Conservation (phyloP, 225 moss, liverwort and hornwort genomes). For the Pseudoscleropodium purum region DNA sequence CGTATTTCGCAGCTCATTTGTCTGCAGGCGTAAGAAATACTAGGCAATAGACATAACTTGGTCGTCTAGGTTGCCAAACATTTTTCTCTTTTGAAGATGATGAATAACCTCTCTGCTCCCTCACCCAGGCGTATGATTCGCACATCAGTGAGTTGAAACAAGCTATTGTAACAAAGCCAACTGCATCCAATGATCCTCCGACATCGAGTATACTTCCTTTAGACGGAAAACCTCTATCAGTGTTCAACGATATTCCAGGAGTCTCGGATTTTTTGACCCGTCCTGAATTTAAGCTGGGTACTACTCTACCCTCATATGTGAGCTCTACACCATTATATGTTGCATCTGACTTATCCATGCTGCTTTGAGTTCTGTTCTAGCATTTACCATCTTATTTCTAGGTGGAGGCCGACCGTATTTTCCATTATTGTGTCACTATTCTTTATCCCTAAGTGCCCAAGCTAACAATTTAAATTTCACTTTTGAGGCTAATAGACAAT, state of each 20-base stretch:
- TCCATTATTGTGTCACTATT: background rate
- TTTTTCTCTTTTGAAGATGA: background rate
- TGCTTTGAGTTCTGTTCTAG: background rate
- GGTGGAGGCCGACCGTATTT: background rate
- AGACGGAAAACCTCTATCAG: slow-evolving; percentile 42
- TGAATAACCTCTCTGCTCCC: background rate
- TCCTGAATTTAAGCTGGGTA: slow-evolving; percentile 73
- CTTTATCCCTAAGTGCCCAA: background rate
- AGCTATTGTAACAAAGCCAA: slow-evolving; percentile 2
- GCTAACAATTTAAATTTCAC: background rate
- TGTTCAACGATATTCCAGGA: slow-evolving; percentile 75
- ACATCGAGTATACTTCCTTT: slow-evolving; percentile 35
- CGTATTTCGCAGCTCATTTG: background rate
- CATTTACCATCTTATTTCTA: background rate
- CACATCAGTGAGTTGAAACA: slow-evolving; percentile 28
- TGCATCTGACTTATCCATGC: background rate
- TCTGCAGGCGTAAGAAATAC: background rate
- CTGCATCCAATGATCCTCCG: slow-evolving; percentile 10
- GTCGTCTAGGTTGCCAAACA: background rate
- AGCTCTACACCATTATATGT: background rate
- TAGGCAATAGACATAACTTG: background rate
- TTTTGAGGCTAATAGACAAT: background rate
- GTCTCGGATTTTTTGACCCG: slow-evolving; percentile 58
- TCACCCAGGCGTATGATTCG: slow-evolving; percentile 39
- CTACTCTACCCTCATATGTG: background rate